Evolutionary conservation across 2,329 filamentous ascomycete genomes (phyloP).

Genomic region (Chaetomiaceae sp.): DNA sequence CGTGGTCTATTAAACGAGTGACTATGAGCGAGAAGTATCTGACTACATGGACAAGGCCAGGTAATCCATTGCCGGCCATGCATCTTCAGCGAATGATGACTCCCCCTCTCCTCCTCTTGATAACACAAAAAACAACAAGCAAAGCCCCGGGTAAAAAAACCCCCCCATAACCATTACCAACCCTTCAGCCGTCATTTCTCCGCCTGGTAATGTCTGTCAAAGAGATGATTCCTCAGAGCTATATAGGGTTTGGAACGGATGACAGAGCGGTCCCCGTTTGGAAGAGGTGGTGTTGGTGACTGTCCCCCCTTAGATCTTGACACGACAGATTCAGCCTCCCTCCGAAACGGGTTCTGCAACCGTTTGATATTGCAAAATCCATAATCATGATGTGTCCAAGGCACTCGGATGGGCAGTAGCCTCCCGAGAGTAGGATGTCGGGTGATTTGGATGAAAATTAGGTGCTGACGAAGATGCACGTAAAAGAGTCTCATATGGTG

Average conservation of each 20-base stretch:
- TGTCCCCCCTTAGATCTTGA: conserved; percentile 28
- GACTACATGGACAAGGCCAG: conserved; percentile 28
- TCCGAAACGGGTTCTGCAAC: conserved; percentile 20
- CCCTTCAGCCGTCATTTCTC: background rate
- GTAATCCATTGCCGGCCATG: conserved; percentile 26
- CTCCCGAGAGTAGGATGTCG: conserved; percentile 38
- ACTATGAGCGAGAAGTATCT: conserved; percentile 28
- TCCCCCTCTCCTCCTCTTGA: conserved; percentile 9
- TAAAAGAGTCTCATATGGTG: conserved; percentile 34
- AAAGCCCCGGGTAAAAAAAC: conserved; percentile 14
- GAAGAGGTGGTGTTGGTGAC: conserved; percentile 21
- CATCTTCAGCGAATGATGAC: conserved; percentile 21
- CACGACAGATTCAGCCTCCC: conserved; percentile 22
- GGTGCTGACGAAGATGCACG: conserved; percentile 35
- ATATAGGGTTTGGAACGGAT: conserved; percentile 22
- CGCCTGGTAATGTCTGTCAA: conserved; percentile 14
- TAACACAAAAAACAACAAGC: conserved; percentile 18
- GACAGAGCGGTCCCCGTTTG: conserved; percentile 15
- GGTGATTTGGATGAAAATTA: conserved; percentile 34
- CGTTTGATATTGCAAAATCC: conserved; percentile 34
- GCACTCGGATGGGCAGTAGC: conserved; percentile 36
- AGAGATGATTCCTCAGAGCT: conserved; percentile 24
- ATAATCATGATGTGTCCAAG: conserved; percentile 39
- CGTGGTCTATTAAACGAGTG: conserved; percentile 24
- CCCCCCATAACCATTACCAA: background rate